phyloP scores from a whole-genome alignment of 805 yeast species.

The Pichia gijzeniarum region DNA sequence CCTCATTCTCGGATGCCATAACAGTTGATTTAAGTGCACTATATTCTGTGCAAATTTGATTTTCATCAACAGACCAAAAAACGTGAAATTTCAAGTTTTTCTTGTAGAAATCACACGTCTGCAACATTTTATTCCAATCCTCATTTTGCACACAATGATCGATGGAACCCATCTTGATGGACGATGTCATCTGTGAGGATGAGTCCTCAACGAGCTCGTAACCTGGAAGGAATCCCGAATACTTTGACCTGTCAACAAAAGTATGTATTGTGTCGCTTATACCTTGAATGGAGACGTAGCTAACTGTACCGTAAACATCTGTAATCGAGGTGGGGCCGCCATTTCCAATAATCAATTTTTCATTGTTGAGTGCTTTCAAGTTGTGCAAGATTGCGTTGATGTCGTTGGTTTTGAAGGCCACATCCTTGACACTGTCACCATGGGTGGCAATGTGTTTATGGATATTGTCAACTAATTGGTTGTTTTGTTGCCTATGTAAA shows the following conservation, averaged over 20 bases:
- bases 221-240: constrained; percentile 26
- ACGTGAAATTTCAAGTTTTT: constrained; percentile 64
- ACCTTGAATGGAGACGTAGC: constrained; percentile 44
- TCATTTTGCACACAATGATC: constrained; percentile 84
- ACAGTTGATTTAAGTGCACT: constrained; percentile 70
- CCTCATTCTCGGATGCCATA: constrained; percentile 62
- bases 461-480: constrained; percentile 28
- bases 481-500: constrained; percentile 8
- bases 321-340: constrained; percentile 41
- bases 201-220: constrained; percentile 11
- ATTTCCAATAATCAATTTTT: constrained; percentile 5
- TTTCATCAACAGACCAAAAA: constrained; percentile 83
- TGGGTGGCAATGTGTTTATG: constrained; percentile 46
- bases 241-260: constrained; percentile 39
- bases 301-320: constrained; percentile 48
- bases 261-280: constrained; percentile 69
- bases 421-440: constrained; percentile 79
- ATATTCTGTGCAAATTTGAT: constrained; percentile 59
- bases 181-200: not conserved
- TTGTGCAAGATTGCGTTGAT: constrained; percentile 21
- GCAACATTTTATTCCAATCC: constrained; percentile 59
- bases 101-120: constrained; percentile 54
- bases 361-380: not conserved
- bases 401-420: constrained; percentile 56
- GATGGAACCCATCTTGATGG: constrained; percentile 36